Conservation (phyloP, 257 asterid genomes). For the Przewalskia tangutica region DNA sequence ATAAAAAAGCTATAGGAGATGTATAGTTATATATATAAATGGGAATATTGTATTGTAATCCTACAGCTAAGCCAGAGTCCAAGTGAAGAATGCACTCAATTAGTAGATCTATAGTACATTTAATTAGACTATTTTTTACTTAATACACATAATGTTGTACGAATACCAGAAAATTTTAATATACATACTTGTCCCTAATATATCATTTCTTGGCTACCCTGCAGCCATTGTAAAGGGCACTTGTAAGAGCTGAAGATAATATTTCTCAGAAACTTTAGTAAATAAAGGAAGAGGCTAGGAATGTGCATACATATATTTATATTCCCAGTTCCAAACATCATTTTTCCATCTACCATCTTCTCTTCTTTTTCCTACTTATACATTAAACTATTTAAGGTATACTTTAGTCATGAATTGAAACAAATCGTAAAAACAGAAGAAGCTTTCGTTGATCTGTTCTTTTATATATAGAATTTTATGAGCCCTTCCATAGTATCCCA, state of each 20-base stretch:
- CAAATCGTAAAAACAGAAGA: neutral
- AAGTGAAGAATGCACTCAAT: constrained; percentile 1
- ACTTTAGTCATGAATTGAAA: neutral
- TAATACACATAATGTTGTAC: constrained; percentile 1
- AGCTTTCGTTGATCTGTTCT: neutral
- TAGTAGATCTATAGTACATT: neutral
- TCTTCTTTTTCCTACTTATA: neutral
- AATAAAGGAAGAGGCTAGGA: neutral
- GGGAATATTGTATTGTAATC: neutral
- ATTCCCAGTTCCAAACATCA: neutral
- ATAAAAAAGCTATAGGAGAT: neutral
- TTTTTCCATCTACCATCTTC: neutral
- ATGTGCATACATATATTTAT: neutral
- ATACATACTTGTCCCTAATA: neutral
- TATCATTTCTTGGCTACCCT: neutral
- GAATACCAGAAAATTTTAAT: neutral
- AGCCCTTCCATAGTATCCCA: no score
- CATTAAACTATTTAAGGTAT: neutral
- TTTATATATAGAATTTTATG: no score
- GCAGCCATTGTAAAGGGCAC: neutral
- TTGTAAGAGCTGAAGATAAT: neutral
- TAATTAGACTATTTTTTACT: constrained; percentile 1
- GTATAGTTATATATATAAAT: neutral
- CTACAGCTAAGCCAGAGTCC: neutral
- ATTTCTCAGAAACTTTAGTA: neutral